These are phyloP conservation scores for Artomyces pyxidatus DNA, from an alignment of 768 basidiomycete species.

Conservation along the genomic window DNA sequence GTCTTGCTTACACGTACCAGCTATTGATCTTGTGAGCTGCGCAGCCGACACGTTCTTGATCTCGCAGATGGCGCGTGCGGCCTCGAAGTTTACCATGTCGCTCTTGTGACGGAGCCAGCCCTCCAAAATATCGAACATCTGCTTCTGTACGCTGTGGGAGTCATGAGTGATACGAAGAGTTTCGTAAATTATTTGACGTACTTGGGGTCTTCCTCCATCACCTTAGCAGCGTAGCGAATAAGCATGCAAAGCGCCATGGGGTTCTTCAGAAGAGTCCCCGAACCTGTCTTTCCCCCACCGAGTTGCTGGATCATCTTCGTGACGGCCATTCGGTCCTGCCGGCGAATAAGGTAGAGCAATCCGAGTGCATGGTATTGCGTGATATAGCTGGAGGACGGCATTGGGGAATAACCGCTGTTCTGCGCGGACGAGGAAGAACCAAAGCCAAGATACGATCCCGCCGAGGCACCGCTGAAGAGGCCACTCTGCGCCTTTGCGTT, in stretches of 20 bases:
- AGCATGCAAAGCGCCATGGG: constrained; percentile 98
- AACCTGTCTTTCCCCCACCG: constrained; percentile 79
- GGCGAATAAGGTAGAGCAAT: constrained; percentile 86
- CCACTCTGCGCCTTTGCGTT: constrained; percentile 74
- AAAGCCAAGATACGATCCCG: constrained; percentile 68
- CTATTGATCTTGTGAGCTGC: constrained; percentile 82
- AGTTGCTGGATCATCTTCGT: constrained; percentile 99
- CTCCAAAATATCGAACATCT: constrained; percentile 90
- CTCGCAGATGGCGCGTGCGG: constrained; percentile 94
- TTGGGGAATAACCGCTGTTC: constrained; percentile 60
- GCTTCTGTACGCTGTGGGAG: constrained; percentile 66
- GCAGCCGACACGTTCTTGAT: constrained; percentile 75
- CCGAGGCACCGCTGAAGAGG: constrained; percentile 43
- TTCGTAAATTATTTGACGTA: constrained; percentile 34
- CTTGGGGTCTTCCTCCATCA: constrained; percentile 99
- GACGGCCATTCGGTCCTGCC: constrained; percentile 97
- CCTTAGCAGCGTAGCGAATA: constrained; percentile 96
- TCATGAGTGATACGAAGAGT: constrained; percentile 1
- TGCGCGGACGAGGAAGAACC: constrained; percentile 38
- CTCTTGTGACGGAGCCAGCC: constrained; percentile 97
- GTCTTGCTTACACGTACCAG: constrained; percentile 45
- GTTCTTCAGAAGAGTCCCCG: constrained; percentile 82
- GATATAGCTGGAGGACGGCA: constrained; percentile 86
- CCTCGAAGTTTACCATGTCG: constrained; percentile 99
- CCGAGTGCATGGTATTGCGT: constrained; percentile 97